Evolutionary conservation across 1,139 yeast genomes (phyloP), one percentile per base, ranked within the genome.

Genomic region (Geotrichum australiense): DNA sequence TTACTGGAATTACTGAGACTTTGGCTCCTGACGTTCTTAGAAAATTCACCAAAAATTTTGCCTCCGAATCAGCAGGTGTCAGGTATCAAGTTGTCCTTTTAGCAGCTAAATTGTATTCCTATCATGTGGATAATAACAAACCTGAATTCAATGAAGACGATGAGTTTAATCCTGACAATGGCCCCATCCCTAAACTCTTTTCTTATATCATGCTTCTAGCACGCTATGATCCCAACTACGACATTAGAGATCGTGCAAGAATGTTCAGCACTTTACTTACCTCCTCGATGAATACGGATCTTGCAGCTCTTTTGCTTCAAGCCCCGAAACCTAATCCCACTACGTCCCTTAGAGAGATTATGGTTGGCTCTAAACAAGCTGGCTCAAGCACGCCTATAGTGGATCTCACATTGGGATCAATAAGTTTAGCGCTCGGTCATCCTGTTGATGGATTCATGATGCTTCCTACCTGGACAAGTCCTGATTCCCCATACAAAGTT

Each of bases 221-320:
- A 11, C 77, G 79, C 49, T 85, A 79, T 57, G 99, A 93, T 58
- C 64, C 71, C 6, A 74, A 77, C 5, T 78, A 78, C 53, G 96
- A 86, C 56, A 75, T 85, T 0, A 71, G 98, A 48, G 98, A 93
- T 56, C 71, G 93, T 45, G 85, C 95, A 0, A 70, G 98, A 49
- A 71, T 82, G 68, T 68, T 86, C 33, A 67, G 74, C 28, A 74
- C 78, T 1, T 71, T 71, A 36, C 68, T 71, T 49, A 65, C 48
- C 54, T 51, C 63, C 14, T 55, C 58, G 18, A 57, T 66, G 28
- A 51, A 53, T 24, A 55, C 55, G 3, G 70, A 71, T 49, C 66
- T 93, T 50, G 91, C 94, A 0, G 70, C 83, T 0, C 67, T 93
- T 34, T 68, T 91, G 43, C 69, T 91, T 28, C 95, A 87, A 55